Percentiles rank a stretch among this genome's conserved stretches.
These are phyloP conservation scores for Venturiaceae sp. DNA, from an alignment of 2,329 filamentous ascomycete species.

Conservation along the genomic window DNA sequence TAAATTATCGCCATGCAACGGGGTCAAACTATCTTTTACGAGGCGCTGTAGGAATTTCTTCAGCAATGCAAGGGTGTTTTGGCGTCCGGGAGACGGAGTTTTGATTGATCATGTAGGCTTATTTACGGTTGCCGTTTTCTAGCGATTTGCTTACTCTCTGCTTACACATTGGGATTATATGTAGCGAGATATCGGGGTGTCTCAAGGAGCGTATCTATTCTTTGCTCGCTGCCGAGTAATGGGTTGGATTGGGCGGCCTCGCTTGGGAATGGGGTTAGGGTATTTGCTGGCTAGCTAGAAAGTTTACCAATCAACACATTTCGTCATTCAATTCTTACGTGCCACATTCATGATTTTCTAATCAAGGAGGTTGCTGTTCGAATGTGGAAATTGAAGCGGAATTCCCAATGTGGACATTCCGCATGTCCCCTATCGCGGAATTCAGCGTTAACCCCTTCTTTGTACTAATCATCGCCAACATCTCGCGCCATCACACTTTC, in stretches of 20 bases:
- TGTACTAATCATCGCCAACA: no score
- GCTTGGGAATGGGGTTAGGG: not conserved
- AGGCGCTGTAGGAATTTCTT: not conserved
- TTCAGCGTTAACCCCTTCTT: no score
- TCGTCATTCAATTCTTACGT: not conserved
- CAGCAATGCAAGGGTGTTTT: not conserved
- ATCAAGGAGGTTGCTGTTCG: no score
- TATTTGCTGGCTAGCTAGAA: not conserved
- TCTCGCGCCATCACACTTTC: no score
- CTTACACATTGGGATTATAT: not conserved
- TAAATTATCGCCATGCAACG: constrained; percentile 28
- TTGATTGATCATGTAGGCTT: not conserved
- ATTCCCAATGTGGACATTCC: no score
- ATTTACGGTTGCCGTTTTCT: not conserved
- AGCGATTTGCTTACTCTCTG: not conserved
- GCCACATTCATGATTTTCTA: no score
- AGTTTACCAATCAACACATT: not conserved
- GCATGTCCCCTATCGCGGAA: no score
- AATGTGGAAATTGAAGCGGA: not conserved
- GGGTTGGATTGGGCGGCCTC: not conserved
- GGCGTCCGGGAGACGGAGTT: not conserved
- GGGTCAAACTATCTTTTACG: constrained; percentile 27
- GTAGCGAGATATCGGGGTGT: not conserved
- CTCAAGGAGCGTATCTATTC: not conserved
- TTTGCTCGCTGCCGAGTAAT: not conserved